Evolutionary conservation across 164 flowering plant genomes (phyloP), one percentile per base, ranked within the genome.

Genomic region (Warburgia ugandensis): DNA sequence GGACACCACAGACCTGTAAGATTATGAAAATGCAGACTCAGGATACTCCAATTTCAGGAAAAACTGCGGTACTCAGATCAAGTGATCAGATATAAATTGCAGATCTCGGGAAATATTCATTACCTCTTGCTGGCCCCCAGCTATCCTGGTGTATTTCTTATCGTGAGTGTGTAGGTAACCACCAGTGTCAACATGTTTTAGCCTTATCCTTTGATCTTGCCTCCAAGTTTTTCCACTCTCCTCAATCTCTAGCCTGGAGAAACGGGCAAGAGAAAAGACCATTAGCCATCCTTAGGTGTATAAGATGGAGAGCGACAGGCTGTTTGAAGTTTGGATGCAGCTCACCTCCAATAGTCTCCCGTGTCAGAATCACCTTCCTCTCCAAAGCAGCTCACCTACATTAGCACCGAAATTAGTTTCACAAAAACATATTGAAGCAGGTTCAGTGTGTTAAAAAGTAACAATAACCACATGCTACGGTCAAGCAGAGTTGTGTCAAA

Each of bases 111-210:
- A 52, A 16, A 30, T 6, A 1, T 5, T 19, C n/a, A 39, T 69
- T 49, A 86, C 99, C 96, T 92, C 95, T 59, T 89, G 99, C 69
- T 94, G 99, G 23, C 96, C 96, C 4, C 97, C 99, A 52, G 95
- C 94, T 55, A 94, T 84, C 22, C 97, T 69, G 20, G 60, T 42
- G 75, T 89, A 94, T 57, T 89, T 94, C 81, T 94, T 89, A 77
- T 86, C 77, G 49, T 94, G 99, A 53, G 96, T 94, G 40, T 94
- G 99, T 13, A 94, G 74, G 57, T 84, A 89, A 44, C 95, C 96
- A 30, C 75, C 65, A 12, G 97, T 94, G 57, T 89, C 97, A 21
- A 89, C 77, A 58, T 94, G 97, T 41, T 76, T 86, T 63, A 94
- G 90, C 56, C 99, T 82, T 57, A 94, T 44, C 67, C 78, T 84